phyloP scores from a whole-genome alignment of 495 filamentous ascomycete genomes.

The Patellaria atrata region DNA sequence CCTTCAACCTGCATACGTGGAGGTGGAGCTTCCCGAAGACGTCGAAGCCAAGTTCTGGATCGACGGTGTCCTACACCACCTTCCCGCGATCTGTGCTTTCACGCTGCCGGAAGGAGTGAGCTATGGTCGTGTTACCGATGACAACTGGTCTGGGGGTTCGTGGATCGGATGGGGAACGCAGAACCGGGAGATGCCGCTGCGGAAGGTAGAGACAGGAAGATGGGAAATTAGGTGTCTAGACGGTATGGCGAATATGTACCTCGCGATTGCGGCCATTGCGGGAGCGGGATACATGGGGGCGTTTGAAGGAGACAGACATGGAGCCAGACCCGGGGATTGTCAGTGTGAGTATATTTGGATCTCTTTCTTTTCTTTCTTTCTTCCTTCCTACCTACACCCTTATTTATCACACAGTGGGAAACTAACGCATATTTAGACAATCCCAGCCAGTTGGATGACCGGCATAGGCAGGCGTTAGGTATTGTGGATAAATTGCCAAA shows the following conservation, averaged over 20 bases:
- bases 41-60: slow-evolving; percentile 42
- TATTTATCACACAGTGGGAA: neutral
- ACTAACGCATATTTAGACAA: slow-evolving; percentile 16
- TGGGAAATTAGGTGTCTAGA: slow-evolving; percentile 62
- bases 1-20: slow-evolving; percentile 30
- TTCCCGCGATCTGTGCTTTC: slow-evolving; percentile 52
- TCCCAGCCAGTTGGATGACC: slow-evolving; percentile 28
- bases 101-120: slow-evolving; percentile 41
- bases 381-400: slow-evolving; percentile 1
- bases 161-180: slow-evolving; percentile 66
- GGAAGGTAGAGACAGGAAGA: slow-evolving; percentile 43
- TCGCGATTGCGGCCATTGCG: slow-evolving; percentile 52
- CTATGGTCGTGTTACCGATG: slow-evolving; percentile 50
- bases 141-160: slow-evolving; percentile 59
- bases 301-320: slow-evolving; percentile 23
- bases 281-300: slow-evolving; percentile 51
- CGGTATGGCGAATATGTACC: slow-evolving; percentile 59
- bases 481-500: slow-evolving; percentile 29
- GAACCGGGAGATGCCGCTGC: slow-evolving; percentile 55
- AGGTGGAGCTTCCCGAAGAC: slow-evolving; percentile 15
- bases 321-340: slow-evolving; percentile 44
- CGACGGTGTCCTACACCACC: slow-evolving; percentile 48
- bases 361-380: neutral
- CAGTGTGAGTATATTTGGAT: slow-evolving; percentile 29
- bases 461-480: slow-evolving; percentile 37